Base-by-base conservation (phyloP, 805 yeast genomes). In the Pichia membranifaciens region DNA sequence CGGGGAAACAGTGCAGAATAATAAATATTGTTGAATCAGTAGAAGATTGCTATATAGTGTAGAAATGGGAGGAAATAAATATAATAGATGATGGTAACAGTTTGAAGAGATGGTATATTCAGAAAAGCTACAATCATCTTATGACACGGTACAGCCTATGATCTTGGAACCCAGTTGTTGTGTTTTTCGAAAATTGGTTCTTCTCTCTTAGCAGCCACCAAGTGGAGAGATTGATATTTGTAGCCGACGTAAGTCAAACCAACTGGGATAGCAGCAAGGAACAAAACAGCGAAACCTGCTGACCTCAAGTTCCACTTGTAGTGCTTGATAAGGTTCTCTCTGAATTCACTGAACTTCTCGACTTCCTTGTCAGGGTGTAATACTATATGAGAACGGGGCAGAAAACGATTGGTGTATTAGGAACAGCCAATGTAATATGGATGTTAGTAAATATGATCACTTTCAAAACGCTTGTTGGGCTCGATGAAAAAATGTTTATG, bases 261-360 rank as follows among this genome's bases (percentile, higher is more conserved):
- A 35, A 60, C 64, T 5, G 70, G 70, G 28, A 66, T 54, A 10
- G 54, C 61, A 35, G 63, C 64, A 33, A 65, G 52, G 54, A 60
- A 64, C 12, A 62, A 40, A 15, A 61, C 38, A 2, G 65, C 66
- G 41, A 57, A 45, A 6, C 58, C 48, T 7, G 62, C 58, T 2
- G 68, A 59, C 46, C 55, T 65, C 12, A 58, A 43, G 45, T 58
- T 64, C 55, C 58, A 58, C 47, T 56, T 64, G 54, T 64, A 66
- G 50, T 58, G 55, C 40, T 52, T 56, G 38, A 63, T 53, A 16
- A 64, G 45, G 38, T 61, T 61, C 47, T 64, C 68, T 41, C 69
- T 58, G 48, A 66, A 56, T 15, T 47, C 54, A 50, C 57, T 53
- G 44, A 56, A 66, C 47, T 59, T 64, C 48, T 62, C 59, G 29